Evolutionary conservation across 2,329 filamentous ascomycete species (phyloP), one percentile per base, ranked within the genome.

Genomic region (Colletotrichum agaves): DNA sequence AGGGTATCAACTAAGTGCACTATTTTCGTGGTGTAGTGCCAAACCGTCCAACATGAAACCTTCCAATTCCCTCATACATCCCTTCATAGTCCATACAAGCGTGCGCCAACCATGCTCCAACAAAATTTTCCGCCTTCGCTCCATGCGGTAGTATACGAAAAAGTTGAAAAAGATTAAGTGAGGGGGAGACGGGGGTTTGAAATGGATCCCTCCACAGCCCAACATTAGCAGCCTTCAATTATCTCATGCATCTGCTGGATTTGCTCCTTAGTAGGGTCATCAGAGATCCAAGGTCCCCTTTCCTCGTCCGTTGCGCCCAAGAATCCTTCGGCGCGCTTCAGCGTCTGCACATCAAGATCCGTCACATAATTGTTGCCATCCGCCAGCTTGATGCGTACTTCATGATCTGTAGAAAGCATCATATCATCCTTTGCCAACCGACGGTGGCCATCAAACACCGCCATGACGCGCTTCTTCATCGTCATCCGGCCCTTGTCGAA

Each of bases 361-460:
- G 95, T 98, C 43, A 98, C 90, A 77, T 97, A 98, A 1, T 88
- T 86, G 74, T 91, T 89, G 75, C 88, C 88, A 75, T 93, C 91
- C 23, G 87, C 87, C 17, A 98, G 85, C 78, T 90, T 90, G 78
- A 97, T 85, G 75, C 95, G 93, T 41, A 98, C 93, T 81, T 99
- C 96, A 75, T 96, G 94, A 74, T 97, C 94, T 15, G 92, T 94
- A 73, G 94, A 93, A 56, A 99, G 90, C 94, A 98, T 97, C 93
- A 98, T 96, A 81, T 99, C 96, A 77, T 99, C 96, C 83, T 98
- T 98, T 87, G 93, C 96, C 56, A 99, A 86, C 46, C 95, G 90
- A 60, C 94, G 90, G 15, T 87, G 87, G 0, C 96, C 96, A 75
- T 98, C 94, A 75, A 97, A 99, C 19, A 97, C 93, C 71, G 93